Percentiles rank a stretch among this genome's conserved stretches.
phyloP scores from a whole-genome alignment of 441 rosid species.

The Geranium incanum region DNA sequence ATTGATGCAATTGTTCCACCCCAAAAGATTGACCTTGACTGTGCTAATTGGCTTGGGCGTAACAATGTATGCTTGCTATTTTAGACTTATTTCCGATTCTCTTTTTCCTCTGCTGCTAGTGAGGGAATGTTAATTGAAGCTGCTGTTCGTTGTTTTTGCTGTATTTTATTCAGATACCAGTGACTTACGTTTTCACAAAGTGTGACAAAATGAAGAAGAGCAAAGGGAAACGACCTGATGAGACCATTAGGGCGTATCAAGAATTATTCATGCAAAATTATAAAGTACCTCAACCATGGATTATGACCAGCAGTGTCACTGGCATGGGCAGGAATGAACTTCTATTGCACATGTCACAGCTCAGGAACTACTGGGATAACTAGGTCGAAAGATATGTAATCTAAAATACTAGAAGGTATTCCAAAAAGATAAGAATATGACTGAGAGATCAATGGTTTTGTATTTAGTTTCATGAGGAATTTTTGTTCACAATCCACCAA shows the following conservation, averaged over 20 bases:
- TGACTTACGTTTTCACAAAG: constrained; percentile 79
- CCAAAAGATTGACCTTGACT: constrained; percentile 82
- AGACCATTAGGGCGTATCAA: constrained; percentile 63
- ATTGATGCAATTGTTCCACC: constrained; percentile 89
- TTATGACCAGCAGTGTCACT: constrained; percentile 79
- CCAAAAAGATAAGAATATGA: neutral
- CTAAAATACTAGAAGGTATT: constrained; percentile 1
- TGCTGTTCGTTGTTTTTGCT: neutral
- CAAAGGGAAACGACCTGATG: constrained; percentile 68
- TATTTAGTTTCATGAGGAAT: neutral
- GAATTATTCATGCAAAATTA: constrained; percentile 54
- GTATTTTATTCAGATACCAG: constrained; percentile 44
- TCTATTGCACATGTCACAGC: constrained; percentile 79
- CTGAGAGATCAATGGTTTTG: neutral
- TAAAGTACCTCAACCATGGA: constrained; percentile 68
- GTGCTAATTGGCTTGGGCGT: constrained; percentile 90
- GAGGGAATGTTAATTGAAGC: neutral
- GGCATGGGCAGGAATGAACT: constrained; percentile 86
- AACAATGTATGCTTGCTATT: constrained; percentile 41
- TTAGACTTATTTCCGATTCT: neutral
- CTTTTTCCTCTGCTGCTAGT: neutral
- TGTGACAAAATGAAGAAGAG: constrained; percentile 70
- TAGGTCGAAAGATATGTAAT: constrained; percentile 23
- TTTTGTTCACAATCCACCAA: neutral
- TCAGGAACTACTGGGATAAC: constrained; percentile 87